A percentile compares a stretch with the other conserved stretches of the same genome.
These are phyloP conservation scores for Collybiopsis confluens DNA, from an alignment of 768 basidiomycete genomes.

Conservation along the genomic window DNA sequence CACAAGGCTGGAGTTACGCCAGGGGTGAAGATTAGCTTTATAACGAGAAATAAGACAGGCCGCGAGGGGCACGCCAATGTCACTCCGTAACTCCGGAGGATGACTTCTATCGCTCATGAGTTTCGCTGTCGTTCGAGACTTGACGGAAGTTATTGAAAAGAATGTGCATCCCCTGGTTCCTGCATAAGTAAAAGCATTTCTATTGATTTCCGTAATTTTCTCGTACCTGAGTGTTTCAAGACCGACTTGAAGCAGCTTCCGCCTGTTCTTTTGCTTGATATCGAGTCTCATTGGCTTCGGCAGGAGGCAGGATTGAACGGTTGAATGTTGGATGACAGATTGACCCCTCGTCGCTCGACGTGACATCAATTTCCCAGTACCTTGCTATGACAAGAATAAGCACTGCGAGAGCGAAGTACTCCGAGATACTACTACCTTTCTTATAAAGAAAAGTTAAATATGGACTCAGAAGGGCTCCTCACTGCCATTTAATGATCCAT, in stretches of 20 bases:
- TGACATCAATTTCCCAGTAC: neutral
- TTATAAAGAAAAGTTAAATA: too few relatives aligned
- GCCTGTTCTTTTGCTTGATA: neutral
- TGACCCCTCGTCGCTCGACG: neutral
- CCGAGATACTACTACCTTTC: too few relatives aligned
- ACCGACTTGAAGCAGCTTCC: neutral
- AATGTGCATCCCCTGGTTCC: too few relatives aligned
- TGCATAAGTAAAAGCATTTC: too few relatives aligned
- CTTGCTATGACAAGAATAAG: neutral
- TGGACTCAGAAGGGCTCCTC: too few relatives aligned
- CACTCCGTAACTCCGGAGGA: too few relatives aligned
- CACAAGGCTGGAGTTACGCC: neutral
- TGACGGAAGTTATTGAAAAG: too few relatives aligned
- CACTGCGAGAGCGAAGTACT: too few relatives aligned
- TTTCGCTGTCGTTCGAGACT: too few relatives aligned
- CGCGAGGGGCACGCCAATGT: neutral
- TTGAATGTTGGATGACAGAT: conserved; percentile 1
- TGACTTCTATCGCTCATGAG: too few relatives aligned
- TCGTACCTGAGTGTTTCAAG: neutral
- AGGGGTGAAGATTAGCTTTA: neutral
- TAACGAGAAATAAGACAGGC: neutral
- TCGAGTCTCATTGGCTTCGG: neutral
- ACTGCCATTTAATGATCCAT: too few relatives aligned
- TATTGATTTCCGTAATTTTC: neutral
- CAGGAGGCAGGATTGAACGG: neutral